These are phyloP conservation scores for Globisporangium nodosum DNA, from an alignment of 352 stramenopile genomes.

Conservation along the genomic window DNA sequence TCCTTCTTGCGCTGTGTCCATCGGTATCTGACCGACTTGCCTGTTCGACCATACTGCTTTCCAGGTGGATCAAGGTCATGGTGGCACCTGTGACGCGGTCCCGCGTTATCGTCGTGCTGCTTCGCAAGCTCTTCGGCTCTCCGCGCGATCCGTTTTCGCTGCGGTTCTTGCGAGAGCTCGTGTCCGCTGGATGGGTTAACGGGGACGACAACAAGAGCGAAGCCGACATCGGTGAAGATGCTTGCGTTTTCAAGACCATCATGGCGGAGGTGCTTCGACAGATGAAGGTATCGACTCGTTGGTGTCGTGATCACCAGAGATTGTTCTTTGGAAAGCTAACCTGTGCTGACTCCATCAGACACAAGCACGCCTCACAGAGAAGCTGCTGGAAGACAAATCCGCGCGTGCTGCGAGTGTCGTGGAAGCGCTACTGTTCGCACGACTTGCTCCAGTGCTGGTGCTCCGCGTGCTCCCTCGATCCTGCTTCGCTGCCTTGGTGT, in stretches of 20 bases:
- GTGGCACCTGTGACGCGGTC: conserved; percentile 7
- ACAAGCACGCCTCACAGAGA: conserved; percentile 36
- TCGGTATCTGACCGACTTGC: neutral
- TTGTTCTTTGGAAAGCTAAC: neutral
- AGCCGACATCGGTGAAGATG: neutral
- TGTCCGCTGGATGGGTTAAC: conserved; percentile 26
- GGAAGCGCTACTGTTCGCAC: conserved; percentile 53
- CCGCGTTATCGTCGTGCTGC: conserved; percentile 20
- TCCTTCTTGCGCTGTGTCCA: neutral
- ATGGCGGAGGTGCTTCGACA: conserved; percentile 18
- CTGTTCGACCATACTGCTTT: neutral
- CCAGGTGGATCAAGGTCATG: conserved; percentile 29
- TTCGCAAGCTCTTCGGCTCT: conserved; percentile 37
- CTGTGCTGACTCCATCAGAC: conserved; percentile 16
- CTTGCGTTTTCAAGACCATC: conserved; percentile 14
- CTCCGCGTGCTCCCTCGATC: conserved; percentile 49
- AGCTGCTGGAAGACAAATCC: conserved; percentile 40
- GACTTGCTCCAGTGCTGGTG: conserved; percentile 50
- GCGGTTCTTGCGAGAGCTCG: conserved; percentile 37
- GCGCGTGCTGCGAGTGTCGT: conserved; percentile 19
- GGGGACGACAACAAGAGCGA: neutral
- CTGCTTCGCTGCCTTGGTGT: conserved; percentile 11
- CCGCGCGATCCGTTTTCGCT: conserved; percentile 36
- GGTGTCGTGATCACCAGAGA: neutral
- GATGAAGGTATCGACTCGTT: conserved; percentile 25